Evolutionary conservation across 257 asterid species (phyloP).

Genomic region (Ligustrum vulgare): DNA sequence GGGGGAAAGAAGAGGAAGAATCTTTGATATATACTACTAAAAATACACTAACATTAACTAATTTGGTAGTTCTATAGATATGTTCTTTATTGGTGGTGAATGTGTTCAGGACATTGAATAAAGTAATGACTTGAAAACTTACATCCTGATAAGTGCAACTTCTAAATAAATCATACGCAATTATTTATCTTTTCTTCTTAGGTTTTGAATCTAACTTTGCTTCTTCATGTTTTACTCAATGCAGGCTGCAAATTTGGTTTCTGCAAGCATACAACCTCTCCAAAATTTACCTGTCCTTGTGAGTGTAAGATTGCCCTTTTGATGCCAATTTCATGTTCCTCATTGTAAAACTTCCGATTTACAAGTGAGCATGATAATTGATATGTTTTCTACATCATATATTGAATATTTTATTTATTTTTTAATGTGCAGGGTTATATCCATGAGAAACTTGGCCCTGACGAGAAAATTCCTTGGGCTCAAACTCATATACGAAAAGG

Average conservation of each 20-base stretch:
- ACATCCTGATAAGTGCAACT: background rate
- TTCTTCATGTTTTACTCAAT: background rate
- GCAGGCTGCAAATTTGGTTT: constrained; percentile 1
- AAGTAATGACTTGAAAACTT: background rate
- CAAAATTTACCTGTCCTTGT: constrained; percentile 38
- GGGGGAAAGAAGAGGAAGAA: too few relatives aligned
- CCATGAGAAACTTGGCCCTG: constrained; percentile 69
- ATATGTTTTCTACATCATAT: background rate
- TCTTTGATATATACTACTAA: too few relatives aligned
- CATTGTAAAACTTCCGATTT: background rate
- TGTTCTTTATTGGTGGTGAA: too few relatives aligned
- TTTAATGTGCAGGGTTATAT: constrained; percentile 41
- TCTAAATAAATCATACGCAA: background rate
- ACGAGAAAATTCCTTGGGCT: constrained; percentile 69
- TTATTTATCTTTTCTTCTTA: background rate
- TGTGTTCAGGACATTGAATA: background rate
- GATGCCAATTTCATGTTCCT: constrained; percentile 20
- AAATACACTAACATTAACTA: too few relatives aligned
- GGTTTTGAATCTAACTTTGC: background rate
- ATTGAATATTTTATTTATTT: constrained; percentile 11
- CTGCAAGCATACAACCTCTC: background rate
- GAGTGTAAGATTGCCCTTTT: constrained; percentile 32
- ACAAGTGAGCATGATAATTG: background rate
- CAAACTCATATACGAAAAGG: constrained; percentile 52
- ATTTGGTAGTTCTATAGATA: too few relatives aligned